Conservation (phyloP, 2,329 filamentous ascomycete species). For the Exophiala calicioides region DNA sequence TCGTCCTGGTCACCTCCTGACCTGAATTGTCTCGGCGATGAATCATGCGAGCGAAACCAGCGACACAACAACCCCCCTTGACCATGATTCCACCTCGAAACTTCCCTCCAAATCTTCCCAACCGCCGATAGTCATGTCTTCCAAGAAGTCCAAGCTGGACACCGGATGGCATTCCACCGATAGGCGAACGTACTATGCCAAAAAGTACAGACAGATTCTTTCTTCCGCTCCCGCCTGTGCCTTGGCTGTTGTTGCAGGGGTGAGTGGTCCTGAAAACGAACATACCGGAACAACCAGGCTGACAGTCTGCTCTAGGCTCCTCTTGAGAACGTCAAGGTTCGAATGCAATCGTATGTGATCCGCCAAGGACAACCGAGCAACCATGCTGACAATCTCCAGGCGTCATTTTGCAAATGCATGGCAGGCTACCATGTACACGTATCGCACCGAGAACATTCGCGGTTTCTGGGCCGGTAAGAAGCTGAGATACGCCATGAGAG, state of each 20-base stretch:
- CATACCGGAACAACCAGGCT: conserved; percentile 9
- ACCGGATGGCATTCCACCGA: conserved; percentile 31
- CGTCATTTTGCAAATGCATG: conserved; percentile 48
- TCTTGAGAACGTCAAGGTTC: conserved; percentile 51
- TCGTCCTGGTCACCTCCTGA: conserved; percentile 7
- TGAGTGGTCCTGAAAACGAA: conserved; percentile 34
- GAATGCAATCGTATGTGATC: conserved; percentile 49
- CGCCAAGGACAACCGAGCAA: background rate
- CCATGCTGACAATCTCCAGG: conserved; percentile 32
- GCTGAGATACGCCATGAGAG: conserved; percentile 14
- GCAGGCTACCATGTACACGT: conserved; percentile 48
- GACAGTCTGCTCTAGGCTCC: conserved; percentile 41
- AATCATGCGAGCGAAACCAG: conserved; percentile 30
- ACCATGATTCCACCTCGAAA: conserved; percentile 43
- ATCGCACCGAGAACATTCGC: conserved; percentile 48
- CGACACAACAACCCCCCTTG: conserved; percentile 32
- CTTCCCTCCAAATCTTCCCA: conserved; percentile 38
- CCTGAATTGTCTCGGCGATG: conserved; percentile 24
- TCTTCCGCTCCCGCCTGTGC: conserved; percentile 48
- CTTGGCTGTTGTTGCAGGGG: conserved; percentile 48
- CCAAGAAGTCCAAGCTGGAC: conserved; percentile 16
- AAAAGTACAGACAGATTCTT: conserved; percentile 49
- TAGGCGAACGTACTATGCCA: conserved; percentile 46
- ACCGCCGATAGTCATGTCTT: conserved; percentile 26
- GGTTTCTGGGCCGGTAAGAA: conserved; percentile 48